Evolutionary conservation across 345 rosid species (phyloP), one percentile per base, ranked within the genome.

Genomic region (Linum trigynum): DNA sequence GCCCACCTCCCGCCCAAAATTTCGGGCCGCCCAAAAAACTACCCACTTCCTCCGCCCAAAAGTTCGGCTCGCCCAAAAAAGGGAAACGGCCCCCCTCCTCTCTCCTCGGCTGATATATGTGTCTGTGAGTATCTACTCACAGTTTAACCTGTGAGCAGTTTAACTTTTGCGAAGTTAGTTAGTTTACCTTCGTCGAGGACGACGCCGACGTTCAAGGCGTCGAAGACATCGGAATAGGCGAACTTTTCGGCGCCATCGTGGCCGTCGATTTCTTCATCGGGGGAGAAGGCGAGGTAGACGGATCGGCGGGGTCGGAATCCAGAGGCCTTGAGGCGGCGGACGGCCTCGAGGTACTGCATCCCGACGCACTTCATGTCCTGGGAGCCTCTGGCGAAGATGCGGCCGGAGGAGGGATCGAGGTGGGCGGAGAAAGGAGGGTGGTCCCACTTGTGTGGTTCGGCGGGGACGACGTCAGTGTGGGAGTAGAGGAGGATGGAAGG

Each of bases 311-410:
- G 97, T 35, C 37, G 74, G 68, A 85, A 94, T 8, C 89, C 89
- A 38, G 82, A 75, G 48, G 80, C 64, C 69, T 80, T 84, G 74
- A 90, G 67, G 74, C 71, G 77, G 42, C 99, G 90, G 60, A 86
- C 71, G 38, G 99, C 99, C 72, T 90, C 97, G 69, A 90, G 78
- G 65, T 94, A 87, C 86, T 90, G 99, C 89, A 80, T 83, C 7
- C 97, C 95, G 17, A 94, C 96, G 70, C 99, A 94, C 85, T 94
- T 94, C 97, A 94, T 94, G 76, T 94, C 99, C 84, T 90, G 99
- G 0, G 97, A 86, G 39, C 99, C 99, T 71, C 99, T 75, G 50
- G 92, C 99, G 32, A 70, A 90, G 65, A 94, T 86, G 57, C 84
- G 64, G 2, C 95, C 99, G 0, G 15, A n/a, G 12, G 75, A 81